A percentile compares a stretch with the other conserved stretches of the same genome.
Conservation (phyloP, 371 early-diverging fungal genomes). For the Syncephalastrum racemosum region DNA sequence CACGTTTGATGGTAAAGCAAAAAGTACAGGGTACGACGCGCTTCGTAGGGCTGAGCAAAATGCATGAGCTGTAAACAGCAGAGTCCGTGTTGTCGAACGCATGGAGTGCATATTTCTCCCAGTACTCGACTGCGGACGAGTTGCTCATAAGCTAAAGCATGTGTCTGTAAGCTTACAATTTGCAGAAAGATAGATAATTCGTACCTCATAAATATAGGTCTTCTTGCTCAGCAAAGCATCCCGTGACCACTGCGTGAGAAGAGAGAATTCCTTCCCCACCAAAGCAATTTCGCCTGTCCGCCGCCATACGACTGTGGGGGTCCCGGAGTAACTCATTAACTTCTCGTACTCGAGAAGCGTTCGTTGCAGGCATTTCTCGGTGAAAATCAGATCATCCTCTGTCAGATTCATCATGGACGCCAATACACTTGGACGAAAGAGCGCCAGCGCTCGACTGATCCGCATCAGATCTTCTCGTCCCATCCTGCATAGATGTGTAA, state of each 20-base stretch:
- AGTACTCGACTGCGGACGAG: constrained; percentile 86
- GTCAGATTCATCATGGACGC: constrained; percentile 90
- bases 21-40: constrained; percentile 80
- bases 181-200: not conserved
- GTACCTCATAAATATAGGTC: constrained; percentile 73
- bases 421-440: constrained; percentile 90
- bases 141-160: constrained; percentile 80
- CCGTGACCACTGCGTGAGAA: constrained; percentile 78
- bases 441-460: constrained; percentile 85
- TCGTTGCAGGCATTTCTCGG: constrained; percentile 92
- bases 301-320: constrained; percentile 90
- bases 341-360: constrained; percentile 87
- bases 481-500: constrained; percentile 60
- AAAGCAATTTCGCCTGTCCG: constrained; percentile 84
- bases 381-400: constrained; percentile 88
- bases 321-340: constrained; percentile 79
- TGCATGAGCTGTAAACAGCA: constrained; percentile 78
- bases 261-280: constrained; percentile 85
- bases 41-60: constrained; percentile 67
- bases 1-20: constrained; percentile 90
- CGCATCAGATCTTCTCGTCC: constrained; percentile 84
- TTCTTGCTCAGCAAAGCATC: constrained; percentile 67
- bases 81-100: constrained; percentile 88
- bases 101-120: constrained; percentile 87
- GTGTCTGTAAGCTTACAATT: constrained; percentile 8